Evolutionary conservation across 768 basidiomycete genomes (phyloP), one percentile per base, ranked within the genome.

Genomic region (Boletus insuetus): DNA sequence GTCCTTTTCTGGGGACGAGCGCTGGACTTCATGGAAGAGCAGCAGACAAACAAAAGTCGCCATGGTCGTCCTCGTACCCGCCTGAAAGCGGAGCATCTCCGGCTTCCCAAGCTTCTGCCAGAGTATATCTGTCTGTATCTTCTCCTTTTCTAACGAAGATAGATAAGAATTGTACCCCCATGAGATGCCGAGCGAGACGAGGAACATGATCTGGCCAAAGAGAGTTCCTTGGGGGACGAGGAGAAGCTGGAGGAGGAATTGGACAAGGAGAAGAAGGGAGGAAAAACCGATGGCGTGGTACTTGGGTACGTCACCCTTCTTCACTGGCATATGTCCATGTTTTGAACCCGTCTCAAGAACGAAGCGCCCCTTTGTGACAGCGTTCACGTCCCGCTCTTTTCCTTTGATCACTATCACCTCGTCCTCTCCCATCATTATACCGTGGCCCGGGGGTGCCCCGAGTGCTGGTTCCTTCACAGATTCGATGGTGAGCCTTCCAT

Each of bases 181-280:
- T 0, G 70, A 74, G 2, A 63, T 56, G 6, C 51, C 63, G 39
- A 74, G 61, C 6, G 70, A 65, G 9, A 52, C 5, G 24, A 69
- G 46, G 46, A 74, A 74, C 69, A 74, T 64, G 43, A 66, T 51
- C 42, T 73, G 73, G 6, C 73, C 72, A 17, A 74, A 74, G 7
- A 74, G 62, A 2, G 56, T 32, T 13, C 64, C 64, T 53, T 70
- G 69, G 0, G 73, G 72, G 37, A 70, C 60, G 39, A 74, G 60
- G 37, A 73, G 57, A 17, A 72, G 64, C 42, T 73, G 72, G 16
- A 64, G 19, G 42, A 73, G 51, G 57, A 70, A 70, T 32, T 73
- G 72, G 42, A 61, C 35, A 16, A 64, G 29, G 26, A 72, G 63
- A 0, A 71, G 50, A 29, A 74, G 51, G 6, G 70, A 63, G 26